These are phyloP conservation scores for Pleomassaria siparia DNA, from an alignment of 2,329 filamentous ascomycete genomes.

Conservation along the genomic window DNA sequence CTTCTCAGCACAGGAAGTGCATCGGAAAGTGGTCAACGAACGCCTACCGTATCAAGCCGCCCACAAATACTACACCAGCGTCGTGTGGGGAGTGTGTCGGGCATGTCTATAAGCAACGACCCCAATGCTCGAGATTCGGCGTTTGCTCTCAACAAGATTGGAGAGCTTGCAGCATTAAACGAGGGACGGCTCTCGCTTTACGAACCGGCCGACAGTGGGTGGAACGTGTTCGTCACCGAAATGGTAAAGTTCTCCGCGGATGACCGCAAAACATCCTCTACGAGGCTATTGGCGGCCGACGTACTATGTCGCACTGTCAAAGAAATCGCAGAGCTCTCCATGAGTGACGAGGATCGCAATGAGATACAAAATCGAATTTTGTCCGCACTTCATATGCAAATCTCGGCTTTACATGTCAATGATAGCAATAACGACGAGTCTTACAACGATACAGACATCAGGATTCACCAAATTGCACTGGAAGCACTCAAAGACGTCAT, in stretches of 20 bases:
- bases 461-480: slow-evolving; percentile 78
- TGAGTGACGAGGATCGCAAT: slow-evolving; percentile 45
- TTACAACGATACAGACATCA: slow-evolving; percentile 66
- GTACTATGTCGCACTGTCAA: slow-evolving; percentile 52
- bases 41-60: slow-evolving; percentile 21
- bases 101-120: slow-evolving; percentile 43
- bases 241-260: slow-evolving; percentile 53
- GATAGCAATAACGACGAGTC: slow-evolving; percentile 58
- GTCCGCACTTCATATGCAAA: slow-evolving; percentile 63
- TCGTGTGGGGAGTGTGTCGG: slow-evolving; percentile 48
- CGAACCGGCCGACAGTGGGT: slow-evolving; percentile 70
- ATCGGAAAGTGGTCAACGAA: slow-evolving; percentile 26
- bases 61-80: slow-evolving; percentile 39
- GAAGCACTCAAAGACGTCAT: slow-evolving; percentile 80
- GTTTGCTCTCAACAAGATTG: slow-evolving; percentile 52
- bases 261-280: slow-evolving; percentile 42
- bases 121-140: slow-evolving; percentile 48
- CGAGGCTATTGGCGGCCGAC: slow-evolving; percentile 53
- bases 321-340: slow-evolving; percentile 54
- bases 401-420: slow-evolving; percentile 59
- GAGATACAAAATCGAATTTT: slow-evolving; percentile 73
- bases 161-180: slow-evolving; percentile 49
- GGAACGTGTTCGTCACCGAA: slow-evolving; percentile 65
- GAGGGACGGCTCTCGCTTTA: slow-evolving; percentile 66
- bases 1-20: slow-evolving; percentile 55